Evolutionary conservation across 257 asterid genomes (phyloP), one percentile per base, ranked within the genome.

Genomic region (Solanum ossicruentum): DNA sequence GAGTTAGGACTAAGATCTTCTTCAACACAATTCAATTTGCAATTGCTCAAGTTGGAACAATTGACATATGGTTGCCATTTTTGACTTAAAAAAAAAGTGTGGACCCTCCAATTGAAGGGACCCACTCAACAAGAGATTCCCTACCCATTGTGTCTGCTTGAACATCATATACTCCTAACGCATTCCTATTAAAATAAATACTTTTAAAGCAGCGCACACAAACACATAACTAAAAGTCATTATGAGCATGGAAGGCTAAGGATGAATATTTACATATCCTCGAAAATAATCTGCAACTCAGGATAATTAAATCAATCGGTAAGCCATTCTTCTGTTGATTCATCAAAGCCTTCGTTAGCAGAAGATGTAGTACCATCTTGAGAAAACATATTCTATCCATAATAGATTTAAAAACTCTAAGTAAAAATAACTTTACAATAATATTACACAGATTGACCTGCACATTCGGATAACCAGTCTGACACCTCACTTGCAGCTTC

Each of bases 381-480:
- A 69, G 80, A 36, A 75, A 73, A 26, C 26, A 11, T 77, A 51
- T 77, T 51, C 47, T 56, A 78, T 20, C 17, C 45, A 83, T 83
- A 75, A 18, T 10, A 12, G 61, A 71, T 79, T 71, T 16, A 8
- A 83, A 60, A 75, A 58, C n/a, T 36, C 17, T 23, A 80, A 60
- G 67, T 21, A 28, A 26, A 5, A 6, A 5, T 9, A 11, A 21
- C 60, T 80, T 18, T 49, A 67, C 79, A 12, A 47, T 45, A 70
- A 15, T 21, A 43, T 58, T 11, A 36, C 65, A 41, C 56, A 54
- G 77, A 57, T 85, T 61, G 85, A 94, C 97, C 96, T 87, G 92
- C 80, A 90, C 88, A 94, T 66, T 90, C 94, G 65, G 93, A 90
- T 81, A 89, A 93, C 97, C 93, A 92, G 66, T 92, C 86, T 54